Conservation (phyloP, 805 yeast species). For the Saturnispora sekii region DNA sequence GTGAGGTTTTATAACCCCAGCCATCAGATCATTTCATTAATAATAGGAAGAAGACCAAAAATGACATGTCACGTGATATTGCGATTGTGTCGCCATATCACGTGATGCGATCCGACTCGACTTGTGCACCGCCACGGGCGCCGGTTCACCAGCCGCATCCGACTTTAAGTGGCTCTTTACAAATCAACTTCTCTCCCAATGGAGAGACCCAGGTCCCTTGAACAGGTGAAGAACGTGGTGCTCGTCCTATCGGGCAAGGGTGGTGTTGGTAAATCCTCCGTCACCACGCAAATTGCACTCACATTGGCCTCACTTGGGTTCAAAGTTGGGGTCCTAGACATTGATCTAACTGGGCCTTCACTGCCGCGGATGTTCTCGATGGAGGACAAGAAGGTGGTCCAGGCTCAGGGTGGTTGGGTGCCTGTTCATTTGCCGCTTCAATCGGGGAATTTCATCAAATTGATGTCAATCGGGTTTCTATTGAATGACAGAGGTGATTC, state of each 20-base stretch:
- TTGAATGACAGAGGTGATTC: slow-evolving; percentile 77
- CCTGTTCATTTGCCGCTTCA: slow-evolving; percentile 52
- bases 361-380: slow-evolving; percentile 94
- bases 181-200: neutral
- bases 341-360: slow-evolving; percentile 95
- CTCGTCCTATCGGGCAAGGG: slow-evolving; percentile 90
- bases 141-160: neutral
- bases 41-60: neutral
- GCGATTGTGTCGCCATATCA: slow-evolving; percentile 3
- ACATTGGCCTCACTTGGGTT: slow-evolving; percentile 59
- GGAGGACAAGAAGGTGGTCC: slow-evolving; percentile 71
- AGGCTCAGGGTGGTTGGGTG: slow-evolving; percentile 87
- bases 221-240: slow-evolving; percentile 61
- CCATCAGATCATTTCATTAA: slow-evolving; percentile 3
- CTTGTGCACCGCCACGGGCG: neutral
- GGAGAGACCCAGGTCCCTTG: slow-evolving; percentile 20
- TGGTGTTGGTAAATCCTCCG: slow-evolving; percentile 95
- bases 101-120: neutral
- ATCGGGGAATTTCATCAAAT: slow-evolving; percentile 26
- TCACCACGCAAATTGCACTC: slow-evolving; percentile 90
- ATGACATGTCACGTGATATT: neutral
- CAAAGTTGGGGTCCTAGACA: slow-evolving; percentile 90
- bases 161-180: too few species aligned
- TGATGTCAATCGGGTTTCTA: slow-evolving; percentile 86
- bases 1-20: neutral